A percentile compares a stretch with the other conserved stretches of the same genome.
Conservation (phyloP, 805 yeast genomes). For the Zygosaccharomyces bisporus region DNA sequence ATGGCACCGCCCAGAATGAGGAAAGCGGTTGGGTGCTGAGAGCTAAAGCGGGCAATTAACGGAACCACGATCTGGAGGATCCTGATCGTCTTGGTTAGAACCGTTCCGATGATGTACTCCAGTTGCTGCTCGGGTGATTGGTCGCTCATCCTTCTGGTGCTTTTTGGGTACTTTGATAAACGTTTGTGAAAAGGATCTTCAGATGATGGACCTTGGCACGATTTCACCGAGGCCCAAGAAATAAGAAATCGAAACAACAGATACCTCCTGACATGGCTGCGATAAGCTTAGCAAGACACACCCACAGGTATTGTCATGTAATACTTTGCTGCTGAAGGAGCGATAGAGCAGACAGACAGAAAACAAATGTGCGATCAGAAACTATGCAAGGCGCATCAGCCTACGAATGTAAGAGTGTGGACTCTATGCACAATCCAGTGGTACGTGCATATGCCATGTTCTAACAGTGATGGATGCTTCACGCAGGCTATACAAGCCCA, state of each 20-base stretch:
- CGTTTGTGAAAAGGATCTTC: not conserved
- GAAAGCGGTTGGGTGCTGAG: slow-evolving; percentile 34
- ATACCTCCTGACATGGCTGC: not conserved
- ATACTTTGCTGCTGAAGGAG: too few species aligned
- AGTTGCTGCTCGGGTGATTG: slow-evolving; percentile 13
- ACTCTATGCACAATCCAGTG: too few species aligned
- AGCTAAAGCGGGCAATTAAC: slow-evolving; percentile 22
- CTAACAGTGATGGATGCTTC: too few species aligned
- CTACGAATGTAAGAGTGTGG: too few species aligned
- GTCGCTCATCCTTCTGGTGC: slow-evolving; percentile 4
- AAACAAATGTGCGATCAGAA: too few species aligned
- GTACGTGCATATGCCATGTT: too few species aligned
- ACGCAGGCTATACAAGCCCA: too few species aligned
- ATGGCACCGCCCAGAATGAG: slow-evolving; percentile 19
- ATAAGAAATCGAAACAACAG: not conserved
- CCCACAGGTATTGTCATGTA: not conserved
- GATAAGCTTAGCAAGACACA: not conserved
- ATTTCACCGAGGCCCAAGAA: not conserved
- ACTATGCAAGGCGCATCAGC: too few species aligned
- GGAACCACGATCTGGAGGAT: slow-evolving; percentile 23
- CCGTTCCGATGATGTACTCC: slow-evolving; percentile 10
- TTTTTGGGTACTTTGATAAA: not conserved
- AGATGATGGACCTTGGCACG: too few species aligned
- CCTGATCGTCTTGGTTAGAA: slow-evolving; percentile 14
- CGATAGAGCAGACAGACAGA: too few species aligned